A percentile compares a stretch with the other conserved stretches of the same genome.
These are phyloP conservation scores for Flaveria floridana DNA, from an alignment of 140 eudicot genomes.

Conservation along the genomic window DNA sequence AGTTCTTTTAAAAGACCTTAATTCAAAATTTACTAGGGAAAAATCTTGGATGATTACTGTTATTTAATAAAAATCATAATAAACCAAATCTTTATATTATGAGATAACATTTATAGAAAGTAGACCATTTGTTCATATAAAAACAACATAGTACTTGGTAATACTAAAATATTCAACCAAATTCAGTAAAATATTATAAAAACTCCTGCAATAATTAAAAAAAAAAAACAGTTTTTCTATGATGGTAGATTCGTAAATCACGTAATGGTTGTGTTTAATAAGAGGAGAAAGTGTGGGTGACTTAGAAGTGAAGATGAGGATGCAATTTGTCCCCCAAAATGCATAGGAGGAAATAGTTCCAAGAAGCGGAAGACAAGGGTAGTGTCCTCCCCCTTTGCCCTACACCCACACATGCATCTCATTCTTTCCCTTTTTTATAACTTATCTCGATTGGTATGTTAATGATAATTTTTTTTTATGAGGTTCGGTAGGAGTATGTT, in stretches of 20 bases:
- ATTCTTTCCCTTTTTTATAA: too few relatives aligned
- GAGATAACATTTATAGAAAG: neutral
- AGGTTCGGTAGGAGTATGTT: too few relatives aligned
- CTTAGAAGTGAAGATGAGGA: slow-evolving; percentile 20
- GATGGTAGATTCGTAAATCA: neutral
- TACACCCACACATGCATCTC: neutral
- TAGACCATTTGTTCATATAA: neutral
- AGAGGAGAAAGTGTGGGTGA: slow-evolving; percentile 22
- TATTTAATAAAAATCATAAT: too few relatives aligned
- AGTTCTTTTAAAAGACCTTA: too few relatives aligned
- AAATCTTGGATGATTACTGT: too few relatives aligned
- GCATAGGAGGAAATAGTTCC: slow-evolving; percentile 17
- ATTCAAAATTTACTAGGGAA: too few relatives aligned
- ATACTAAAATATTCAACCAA: neutral
- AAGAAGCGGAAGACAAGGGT: slow-evolving; percentile 32
- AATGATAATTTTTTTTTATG: too few relatives aligned
- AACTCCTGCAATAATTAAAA: neutral
- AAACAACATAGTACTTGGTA: neutral
- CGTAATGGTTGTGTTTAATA: slow-evolving; percentile 8
- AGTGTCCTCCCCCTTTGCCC: slow-evolving; percentile 11
- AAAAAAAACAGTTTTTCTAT: neutral
- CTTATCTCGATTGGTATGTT: too few relatives aligned
- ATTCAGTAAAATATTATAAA: neutral
- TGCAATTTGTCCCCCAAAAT: slow-evolving; percentile 21
- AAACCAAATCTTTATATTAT: neutral